These are phyloP conservation scores for Vitis hybrid DNA, from an alignment of 177 flowering plant genomes.

Conservation along the genomic window DNA sequence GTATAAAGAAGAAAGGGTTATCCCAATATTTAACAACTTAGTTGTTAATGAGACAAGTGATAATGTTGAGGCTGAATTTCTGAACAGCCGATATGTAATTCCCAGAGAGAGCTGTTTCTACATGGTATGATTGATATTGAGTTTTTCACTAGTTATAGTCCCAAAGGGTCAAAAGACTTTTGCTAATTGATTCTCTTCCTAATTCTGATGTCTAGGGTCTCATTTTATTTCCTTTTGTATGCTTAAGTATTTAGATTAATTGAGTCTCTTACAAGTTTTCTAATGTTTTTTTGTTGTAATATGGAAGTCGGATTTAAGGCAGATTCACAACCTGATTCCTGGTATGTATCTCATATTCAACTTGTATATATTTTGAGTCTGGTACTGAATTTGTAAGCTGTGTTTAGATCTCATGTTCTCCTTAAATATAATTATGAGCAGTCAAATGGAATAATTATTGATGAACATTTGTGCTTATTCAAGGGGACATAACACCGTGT, in stretches of 20 bases:
- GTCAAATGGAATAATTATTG: too few relatives aligned
- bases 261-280: slow-evolving; percentile 24
- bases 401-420: neutral
- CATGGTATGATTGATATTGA: slow-evolving; percentile 53
- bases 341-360: slow-evolving; percentile 45
- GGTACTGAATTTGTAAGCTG: neutral
- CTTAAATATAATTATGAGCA: neutral
- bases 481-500: neutral
- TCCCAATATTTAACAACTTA: slow-evolving; percentile 61
- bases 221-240: neutral
- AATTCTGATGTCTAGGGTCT: neutral
- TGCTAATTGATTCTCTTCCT: neutral
- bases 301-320: slow-evolving; percentile 81
- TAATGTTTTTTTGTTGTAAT: slow-evolving; percentile 20
- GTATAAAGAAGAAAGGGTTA: slow-evolving; percentile 27
- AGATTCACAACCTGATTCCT: slow-evolving; percentile 69
- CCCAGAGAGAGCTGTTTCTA: slow-evolving; percentile 76
- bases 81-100: slow-evolving; percentile 46
- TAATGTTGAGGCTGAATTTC: slow-evolving; percentile 74
- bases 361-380: neutral
- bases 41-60: slow-evolving; percentile 49
- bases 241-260: neutral
- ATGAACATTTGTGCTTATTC: neutral
- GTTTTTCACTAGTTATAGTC: neutral
- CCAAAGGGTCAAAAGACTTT: neutral